These are phyloP conservation scores for Epichloe scottii DNA, from an alignment of 2,329 filamentous ascomycete species.

Conservation along the genomic window DNA sequence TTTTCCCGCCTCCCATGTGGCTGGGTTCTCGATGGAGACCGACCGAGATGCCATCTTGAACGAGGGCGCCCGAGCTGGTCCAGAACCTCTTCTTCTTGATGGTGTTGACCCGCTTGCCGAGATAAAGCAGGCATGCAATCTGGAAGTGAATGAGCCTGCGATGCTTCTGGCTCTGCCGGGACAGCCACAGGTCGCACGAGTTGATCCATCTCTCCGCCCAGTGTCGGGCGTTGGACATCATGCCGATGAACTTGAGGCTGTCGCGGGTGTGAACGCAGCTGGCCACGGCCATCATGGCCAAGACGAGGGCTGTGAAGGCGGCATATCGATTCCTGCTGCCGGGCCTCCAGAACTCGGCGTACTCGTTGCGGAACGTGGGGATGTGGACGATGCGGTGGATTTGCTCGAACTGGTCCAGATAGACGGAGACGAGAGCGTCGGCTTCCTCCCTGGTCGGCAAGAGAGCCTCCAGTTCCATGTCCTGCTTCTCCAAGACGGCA, in stretches of 20 bases:
- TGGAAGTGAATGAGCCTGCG: constrained; percentile 48
- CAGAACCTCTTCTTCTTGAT: constrained; percentile 55
- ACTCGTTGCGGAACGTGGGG: constrained; percentile 44
- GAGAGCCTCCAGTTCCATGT: constrained; percentile 37
- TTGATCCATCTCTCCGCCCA: constrained; percentile 44
- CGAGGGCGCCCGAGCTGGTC: constrained; percentile 42
- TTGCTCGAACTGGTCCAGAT: constrained; percentile 43
- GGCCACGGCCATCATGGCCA: constrained; percentile 49
- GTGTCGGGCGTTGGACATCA: constrained; percentile 44
- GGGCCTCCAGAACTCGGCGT: constrained; percentile 40
- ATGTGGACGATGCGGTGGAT: constrained; percentile 46
- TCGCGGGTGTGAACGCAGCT: constrained; percentile 43
- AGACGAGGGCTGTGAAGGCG: constrained; percentile 42
- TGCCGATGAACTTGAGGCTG: constrained; percentile 41
- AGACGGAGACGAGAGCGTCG: constrained; percentile 36
- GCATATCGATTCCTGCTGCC: constrained; percentile 31
- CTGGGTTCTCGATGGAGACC: constrained; percentile 48
- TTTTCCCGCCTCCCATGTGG: constrained; percentile 38
- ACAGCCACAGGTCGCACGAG: constrained; percentile 41
- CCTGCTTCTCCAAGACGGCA: constrained; percentile 32
- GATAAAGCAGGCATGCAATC: constrained; percentile 45
- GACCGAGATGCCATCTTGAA: constrained; percentile 45
- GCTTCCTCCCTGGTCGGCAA: constrained; percentile 35
- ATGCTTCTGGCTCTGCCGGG: constrained; percentile 47
- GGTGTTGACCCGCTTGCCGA: constrained; percentile 48